Percentiles rank a stretch among this genome's conserved stretches.
These are phyloP conservation scores for Graphium sp. DNA, from an alignment of 2,329 filamentous ascomycete genomes.

Conservation along the genomic window DNA sequence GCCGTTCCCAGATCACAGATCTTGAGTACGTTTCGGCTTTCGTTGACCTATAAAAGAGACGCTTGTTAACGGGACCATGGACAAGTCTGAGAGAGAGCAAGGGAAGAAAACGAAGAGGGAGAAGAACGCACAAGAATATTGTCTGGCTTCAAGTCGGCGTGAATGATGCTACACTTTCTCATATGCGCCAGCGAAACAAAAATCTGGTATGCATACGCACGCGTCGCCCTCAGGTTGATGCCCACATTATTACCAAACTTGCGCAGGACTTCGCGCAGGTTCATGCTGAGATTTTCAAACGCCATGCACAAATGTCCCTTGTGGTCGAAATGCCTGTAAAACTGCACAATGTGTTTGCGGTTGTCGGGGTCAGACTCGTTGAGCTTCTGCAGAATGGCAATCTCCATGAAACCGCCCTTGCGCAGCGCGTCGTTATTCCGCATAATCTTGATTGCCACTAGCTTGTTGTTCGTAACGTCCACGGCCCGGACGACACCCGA, in stretches of 20 bases:
- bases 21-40: conserved; percentile 70
- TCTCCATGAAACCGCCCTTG: conserved; percentile 87
- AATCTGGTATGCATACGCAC: conserved; percentile 84
- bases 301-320: conserved; percentile 92
- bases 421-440: conserved; percentile 86
- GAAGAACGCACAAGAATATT: conserved; percentile 63
- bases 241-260: conserved; percentile 92
- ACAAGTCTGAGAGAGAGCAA: not conserved
- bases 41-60: conserved; percentile 41
- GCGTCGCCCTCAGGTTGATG: conserved; percentile 74
- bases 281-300: conserved; percentile 89
- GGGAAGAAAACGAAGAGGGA: not conserved
- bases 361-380: conserved; percentile 74
- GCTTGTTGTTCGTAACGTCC: conserved; percentile 54
- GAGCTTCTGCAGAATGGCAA: conserved; percentile 79
- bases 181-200: conserved; percentile 79
- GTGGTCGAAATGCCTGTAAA: conserved; percentile 80
- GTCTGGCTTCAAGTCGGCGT: conserved; percentile 94
- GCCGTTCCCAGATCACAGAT: conserved; percentile 96
- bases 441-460: conserved; percentile 97
- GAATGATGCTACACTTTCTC: conserved; percentile 82
- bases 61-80: not conserved
- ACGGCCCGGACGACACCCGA: conserved; percentile 84
- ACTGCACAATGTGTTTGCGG: conserved; percentile 79
- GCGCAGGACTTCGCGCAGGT: conserved; percentile 82